Conservation (phyloP, 345 rosid genomes). For the Salix udensis region DNA sequence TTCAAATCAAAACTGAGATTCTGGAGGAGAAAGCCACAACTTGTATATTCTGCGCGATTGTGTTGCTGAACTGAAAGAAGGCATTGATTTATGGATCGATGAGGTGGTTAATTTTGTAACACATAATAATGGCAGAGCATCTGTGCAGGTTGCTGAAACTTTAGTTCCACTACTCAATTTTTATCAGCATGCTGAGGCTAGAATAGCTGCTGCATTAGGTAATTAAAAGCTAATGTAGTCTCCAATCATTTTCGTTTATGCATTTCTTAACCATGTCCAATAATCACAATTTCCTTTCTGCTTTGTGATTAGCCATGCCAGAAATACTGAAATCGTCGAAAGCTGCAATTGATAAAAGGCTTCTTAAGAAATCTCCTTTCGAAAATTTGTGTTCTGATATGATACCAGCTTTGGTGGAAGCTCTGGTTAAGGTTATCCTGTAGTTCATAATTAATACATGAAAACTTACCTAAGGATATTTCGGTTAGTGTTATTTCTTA, state of each 20-base stretch:
- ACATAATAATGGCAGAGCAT: background rate
- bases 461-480: background rate
- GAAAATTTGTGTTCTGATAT: background rate
- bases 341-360: conserved; percentile 6
- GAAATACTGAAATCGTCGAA: conserved; percentile 6
- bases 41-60: background rate
- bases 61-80: conserved; percentile 10
- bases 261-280: background rate
- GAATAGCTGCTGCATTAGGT: conserved; percentile 12
- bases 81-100: conserved; percentile 8
- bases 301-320: conserved; percentile 5
- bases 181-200: background rate
- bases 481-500: background rate
- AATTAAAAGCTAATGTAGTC: background rate
- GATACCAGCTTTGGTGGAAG: conserved; percentile 13
- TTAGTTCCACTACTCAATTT: conserved; percentile 15
- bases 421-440: conserved; percentile 5
- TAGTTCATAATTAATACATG: background rate
- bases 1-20: background rate
- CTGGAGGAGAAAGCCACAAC: background rate
- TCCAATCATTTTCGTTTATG: background rate
- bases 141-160: conserved; percentile 16
- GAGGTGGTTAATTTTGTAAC: conserved; percentile 14
- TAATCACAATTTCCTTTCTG: too few species aligned
- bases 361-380: background rate